Base-by-base conservation (phyloP, 148 eudicot genomes). In the Rhododendron vialii region DNA sequence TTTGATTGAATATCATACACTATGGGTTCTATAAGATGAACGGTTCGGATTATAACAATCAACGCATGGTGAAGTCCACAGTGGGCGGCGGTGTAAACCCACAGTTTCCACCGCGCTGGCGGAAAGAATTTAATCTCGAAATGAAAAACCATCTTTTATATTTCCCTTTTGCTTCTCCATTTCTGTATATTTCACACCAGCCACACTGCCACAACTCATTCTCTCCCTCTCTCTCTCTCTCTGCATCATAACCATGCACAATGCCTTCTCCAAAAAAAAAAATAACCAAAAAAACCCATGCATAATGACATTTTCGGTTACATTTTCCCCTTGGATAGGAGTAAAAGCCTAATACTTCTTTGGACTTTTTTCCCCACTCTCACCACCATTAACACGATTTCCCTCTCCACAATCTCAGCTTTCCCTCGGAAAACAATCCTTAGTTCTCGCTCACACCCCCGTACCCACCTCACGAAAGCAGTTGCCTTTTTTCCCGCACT, bases 371-470 rank as follows among this genome's bases (percentile, higher is more conserved):
- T n/a, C 24, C 33, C 36, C 63, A 15, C 79, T 38, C 13, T 38
- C 28, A 67, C 43, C 59, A n/a, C 22, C 59, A 47, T 80, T 36
- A 65, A 47, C 79, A 50, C 12, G 12, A 3, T 69, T 55, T 69
- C 50, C 67, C 45, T 33, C 48, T 26, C 48, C 87, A 86, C 80
- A 83, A 81, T 81, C 84, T 81, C 84, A 67, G 67, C 55, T 67
- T 71, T 81, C 38, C 84, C 78, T 36, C 84, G 59, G 55, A 81
- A 71, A 71, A 59, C 2, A 7, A 48, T 22, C 65, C 84, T 81
- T 3, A 24, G 5, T 69, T 45, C n/a, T 15, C 69, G 59, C 59
- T 28, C 36, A 76, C 14, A 24, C 22, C 86, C 61, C 17, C 51
- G 24, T n/a, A 45, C 51, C 81, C 81, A 82, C 71, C 57, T 30